A percentile compares a stretch with the other conserved stretches of the same genome.
phyloP scores from a whole-genome alignment of 768 basidiomycete genomes.

The Pholiota microspora region DNA sequence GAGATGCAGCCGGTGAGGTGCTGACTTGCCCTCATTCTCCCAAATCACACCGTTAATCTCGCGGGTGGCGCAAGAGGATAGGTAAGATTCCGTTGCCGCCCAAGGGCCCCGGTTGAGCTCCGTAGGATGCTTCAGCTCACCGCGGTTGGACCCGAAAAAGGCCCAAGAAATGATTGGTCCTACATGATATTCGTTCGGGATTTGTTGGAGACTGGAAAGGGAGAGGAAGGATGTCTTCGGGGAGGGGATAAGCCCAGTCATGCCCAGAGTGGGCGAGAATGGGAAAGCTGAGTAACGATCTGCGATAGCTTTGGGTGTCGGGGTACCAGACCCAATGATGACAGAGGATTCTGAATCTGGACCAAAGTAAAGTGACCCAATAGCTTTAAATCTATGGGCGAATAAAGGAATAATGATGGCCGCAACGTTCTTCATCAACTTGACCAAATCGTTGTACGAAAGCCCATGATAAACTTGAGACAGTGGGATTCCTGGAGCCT shows the following conservation, averaged over 20 bases:
- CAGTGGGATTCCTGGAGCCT: slow-evolving; percentile 77
- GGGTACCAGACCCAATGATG: slow-evolving; percentile 31
- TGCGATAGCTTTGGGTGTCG: slow-evolving; percentile 42
- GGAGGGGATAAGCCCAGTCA: slow-evolving; percentile 20
- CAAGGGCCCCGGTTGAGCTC: slow-evolving; percentile 85
- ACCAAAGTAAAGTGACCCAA: slow-evolving; percentile 73
- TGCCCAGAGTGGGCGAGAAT: slow-evolving; percentile 37
- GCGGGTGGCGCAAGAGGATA: slow-evolving; percentile 64
- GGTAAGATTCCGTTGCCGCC: slow-evolving; percentile 56
- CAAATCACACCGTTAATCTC: slow-evolving; percentile 71
- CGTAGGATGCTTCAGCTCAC: slow-evolving; percentile 62
- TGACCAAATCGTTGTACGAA: slow-evolving; percentile 59
- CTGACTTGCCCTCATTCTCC: slow-evolving; percentile 76
- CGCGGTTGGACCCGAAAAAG: slow-evolving; percentile 84
- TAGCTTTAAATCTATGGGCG: slow-evolving; percentile 69
- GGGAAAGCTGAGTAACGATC: slow-evolving; percentile 41
- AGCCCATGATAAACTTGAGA: slow-evolving; percentile 70
- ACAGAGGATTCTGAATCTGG: slow-evolving; percentile 38
- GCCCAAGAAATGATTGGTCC: slow-evolving; percentile 90
- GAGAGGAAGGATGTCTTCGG: slow-evolving; percentile 20
- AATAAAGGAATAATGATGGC: slow-evolving; percentile 69
- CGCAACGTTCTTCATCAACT: slow-evolving; percentile 68
- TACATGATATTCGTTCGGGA: slow-evolving; percentile 47
- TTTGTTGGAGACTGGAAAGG: slow-evolving; percentile 16
- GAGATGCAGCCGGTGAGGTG: slow-evolving; percentile 74